phyloP scores from a whole-genome alignment of 1,139 yeast genomes.

The Zygosaccharomyces pseudobailii region DNA sequence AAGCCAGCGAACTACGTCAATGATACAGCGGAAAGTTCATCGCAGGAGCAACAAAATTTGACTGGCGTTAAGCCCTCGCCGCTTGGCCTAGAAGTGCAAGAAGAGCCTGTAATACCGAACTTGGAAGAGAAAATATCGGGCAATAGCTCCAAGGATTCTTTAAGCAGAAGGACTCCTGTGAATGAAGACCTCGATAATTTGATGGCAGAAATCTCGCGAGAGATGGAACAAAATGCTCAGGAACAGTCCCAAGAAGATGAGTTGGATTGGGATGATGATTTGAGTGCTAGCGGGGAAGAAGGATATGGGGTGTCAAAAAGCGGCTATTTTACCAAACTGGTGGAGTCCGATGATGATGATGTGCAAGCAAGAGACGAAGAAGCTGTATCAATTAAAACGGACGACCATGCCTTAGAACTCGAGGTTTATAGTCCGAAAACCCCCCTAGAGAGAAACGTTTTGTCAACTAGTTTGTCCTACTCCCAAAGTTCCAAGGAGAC shows the following conservation, averaged over 20 bases:
- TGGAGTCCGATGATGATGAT: conserved; percentile 4
- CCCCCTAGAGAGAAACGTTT: not conserved
- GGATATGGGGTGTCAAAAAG: conserved; percentile 19
- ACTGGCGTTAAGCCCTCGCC: not conserved
- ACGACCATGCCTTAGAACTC: not conserved
- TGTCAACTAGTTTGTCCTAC: conserved; percentile 1
- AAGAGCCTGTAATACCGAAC: not conserved
- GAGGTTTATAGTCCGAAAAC: not conserved
- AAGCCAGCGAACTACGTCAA: not conserved
- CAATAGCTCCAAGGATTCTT: conserved; percentile 11
- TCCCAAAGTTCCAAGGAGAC: conserved; percentile 2
- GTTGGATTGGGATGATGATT: conserved; percentile 3
- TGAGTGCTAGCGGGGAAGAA: conserved; percentile 7
- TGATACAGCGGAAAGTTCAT: not conserved
- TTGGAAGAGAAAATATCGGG: conserved; percentile 4
- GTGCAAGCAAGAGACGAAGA: not conserved
- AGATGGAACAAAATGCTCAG: conserved; percentile 26
- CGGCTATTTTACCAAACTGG: conserved; percentile 20
- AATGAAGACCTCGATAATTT: conserved; percentile 30
- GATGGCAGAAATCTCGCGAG: conserved; percentile 32
- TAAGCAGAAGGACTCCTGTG: conserved; percentile 14
- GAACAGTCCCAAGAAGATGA: not conserved
- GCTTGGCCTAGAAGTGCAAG: not conserved
- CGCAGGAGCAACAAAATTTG: not conserved
- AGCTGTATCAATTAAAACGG: not conserved